phyloP scores from a whole-genome alignment of 495 filamentous ascomycete species.

The Xylaria venustula region DNA sequence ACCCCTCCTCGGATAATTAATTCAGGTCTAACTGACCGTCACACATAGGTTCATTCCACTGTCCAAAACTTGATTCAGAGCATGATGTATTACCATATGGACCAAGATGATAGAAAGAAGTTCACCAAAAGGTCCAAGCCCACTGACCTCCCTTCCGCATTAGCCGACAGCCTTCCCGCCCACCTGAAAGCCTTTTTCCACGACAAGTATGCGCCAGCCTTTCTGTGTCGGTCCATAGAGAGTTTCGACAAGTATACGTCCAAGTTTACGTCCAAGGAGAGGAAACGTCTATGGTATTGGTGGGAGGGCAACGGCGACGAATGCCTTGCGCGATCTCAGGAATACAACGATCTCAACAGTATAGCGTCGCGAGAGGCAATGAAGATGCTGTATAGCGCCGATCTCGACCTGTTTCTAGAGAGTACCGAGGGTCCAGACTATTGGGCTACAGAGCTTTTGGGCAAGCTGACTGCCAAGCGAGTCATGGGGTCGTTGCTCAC shows the following conservation, averaged over 20 bases:
- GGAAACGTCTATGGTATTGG: neutral
- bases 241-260: neutral
- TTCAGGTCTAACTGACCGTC: neutral
- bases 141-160: neutral
- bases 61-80: neutral
- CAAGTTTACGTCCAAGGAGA: neutral
- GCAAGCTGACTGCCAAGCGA: neutral
- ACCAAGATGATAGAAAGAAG: neutral
- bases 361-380: neutral
- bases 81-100: slow-evolving; percentile 8
- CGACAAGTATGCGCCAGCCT: neutral
- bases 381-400: neutral
- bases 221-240: neutral
- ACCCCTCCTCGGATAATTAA: too few relatives aligned
- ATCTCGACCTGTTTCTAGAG: neutral
- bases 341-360: slow-evolving; percentile 4
- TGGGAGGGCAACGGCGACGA: slow-evolving; percentile 5
- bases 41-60: neutral
- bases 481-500: neutral
- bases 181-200: neutral
- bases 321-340: neutral
- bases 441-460: neutral
- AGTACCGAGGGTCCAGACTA: neutral
- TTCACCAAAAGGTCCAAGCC: neutral
- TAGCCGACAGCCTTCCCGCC: neutral